Conservation (phyloP, 371 early-diverging fungal species). For the Quaeritorhiza haematococci region DNA sequence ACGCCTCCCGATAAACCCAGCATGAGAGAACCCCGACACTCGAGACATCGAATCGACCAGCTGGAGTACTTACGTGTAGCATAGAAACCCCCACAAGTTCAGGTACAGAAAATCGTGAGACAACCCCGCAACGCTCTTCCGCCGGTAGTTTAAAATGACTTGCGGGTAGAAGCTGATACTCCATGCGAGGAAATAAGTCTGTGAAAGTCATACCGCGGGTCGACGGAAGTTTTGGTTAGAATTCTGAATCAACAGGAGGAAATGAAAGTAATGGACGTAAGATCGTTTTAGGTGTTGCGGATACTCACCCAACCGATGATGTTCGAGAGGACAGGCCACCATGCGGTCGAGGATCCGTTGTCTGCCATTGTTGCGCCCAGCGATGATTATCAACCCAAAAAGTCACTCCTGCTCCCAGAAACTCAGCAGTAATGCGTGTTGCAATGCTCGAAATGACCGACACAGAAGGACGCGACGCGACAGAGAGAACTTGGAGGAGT, state of each 20-base stretch:
- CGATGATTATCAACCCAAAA: no score
- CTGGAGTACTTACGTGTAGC: constrained; percentile 64
- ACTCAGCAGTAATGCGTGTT: no score
- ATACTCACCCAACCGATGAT: constrained; percentile 1
- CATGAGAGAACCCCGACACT: no score
- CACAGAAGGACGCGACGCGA: no score
- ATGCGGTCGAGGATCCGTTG: no score
- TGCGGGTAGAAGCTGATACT: constrained; percentile 72
- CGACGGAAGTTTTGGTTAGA: not conserved
- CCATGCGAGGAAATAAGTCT: constrained; percentile 73
- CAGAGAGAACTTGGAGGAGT: no score
- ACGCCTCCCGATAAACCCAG: no score
- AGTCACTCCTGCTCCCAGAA: no score
- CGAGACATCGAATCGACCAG: no score
- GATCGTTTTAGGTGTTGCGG: not conserved
- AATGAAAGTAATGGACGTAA: not conserved
- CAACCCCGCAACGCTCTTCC: constrained; percentile 49
- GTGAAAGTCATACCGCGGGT: not conserved
- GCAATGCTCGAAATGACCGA: no score
- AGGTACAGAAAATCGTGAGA: constrained; percentile 85
- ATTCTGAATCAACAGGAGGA: not conserved
- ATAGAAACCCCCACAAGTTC: constrained; percentile 81
- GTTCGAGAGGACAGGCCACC: no score
- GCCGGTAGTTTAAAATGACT: constrained; percentile 57
- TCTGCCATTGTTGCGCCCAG: no score